Conservation (phyloP, 495 filamentous ascomycete species). For the Penicillium manginii region DNA sequence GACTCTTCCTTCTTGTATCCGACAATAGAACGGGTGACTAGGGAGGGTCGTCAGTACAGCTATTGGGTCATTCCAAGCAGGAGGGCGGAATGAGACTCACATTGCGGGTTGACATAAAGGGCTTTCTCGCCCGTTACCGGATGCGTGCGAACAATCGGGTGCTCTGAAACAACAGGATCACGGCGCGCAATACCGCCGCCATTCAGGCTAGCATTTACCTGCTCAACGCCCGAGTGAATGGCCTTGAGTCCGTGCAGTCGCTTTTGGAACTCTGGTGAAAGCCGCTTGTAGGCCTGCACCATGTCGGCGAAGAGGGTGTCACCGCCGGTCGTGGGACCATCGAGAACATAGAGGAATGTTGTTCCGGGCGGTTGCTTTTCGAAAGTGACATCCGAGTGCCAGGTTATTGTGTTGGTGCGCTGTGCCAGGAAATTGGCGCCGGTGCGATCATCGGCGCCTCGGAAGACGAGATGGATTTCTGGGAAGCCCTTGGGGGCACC, state of each 20-base stretch:
- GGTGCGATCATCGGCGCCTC: slow-evolving; percentile 55
- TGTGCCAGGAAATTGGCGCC: slow-evolving; percentile 54
- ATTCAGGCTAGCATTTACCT: slow-evolving; percentile 52
- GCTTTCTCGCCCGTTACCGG: slow-evolving; percentile 75
- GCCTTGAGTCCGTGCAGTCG: slow-evolving; percentile 62
- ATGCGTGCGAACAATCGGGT: slow-evolving; percentile 66
- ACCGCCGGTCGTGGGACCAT: slow-evolving; percentile 62
- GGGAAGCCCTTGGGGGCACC: slow-evolving; percentile 62
- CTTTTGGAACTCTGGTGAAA: slow-evolving; percentile 60
- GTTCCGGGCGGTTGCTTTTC: slow-evolving; percentile 68
- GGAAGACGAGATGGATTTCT: slow-evolving; percentile 64
- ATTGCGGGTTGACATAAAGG: slow-evolving; percentile 83
- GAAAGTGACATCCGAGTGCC: slow-evolving; percentile 70
- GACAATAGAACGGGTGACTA: slow-evolving; percentile 63
- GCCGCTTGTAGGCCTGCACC: slow-evolving; percentile 58
- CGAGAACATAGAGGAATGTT: slow-evolving; percentile 66
- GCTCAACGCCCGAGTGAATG: slow-evolving; percentile 60
- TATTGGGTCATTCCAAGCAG: not conserved
- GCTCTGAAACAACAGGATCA: slow-evolving; percentile 57
- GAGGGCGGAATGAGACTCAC: slow-evolving; percentile 56
- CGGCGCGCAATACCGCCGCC: slow-evolving; percentile 56
- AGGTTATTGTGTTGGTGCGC: slow-evolving; percentile 60
- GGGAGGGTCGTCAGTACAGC: not conserved
- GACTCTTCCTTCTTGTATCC: slow-evolving; percentile 72
- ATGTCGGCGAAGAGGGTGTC: slow-evolving; percentile 67